Conservation (phyloP, 202 grass and related monocot species). For the Zizania palustris region DNA sequence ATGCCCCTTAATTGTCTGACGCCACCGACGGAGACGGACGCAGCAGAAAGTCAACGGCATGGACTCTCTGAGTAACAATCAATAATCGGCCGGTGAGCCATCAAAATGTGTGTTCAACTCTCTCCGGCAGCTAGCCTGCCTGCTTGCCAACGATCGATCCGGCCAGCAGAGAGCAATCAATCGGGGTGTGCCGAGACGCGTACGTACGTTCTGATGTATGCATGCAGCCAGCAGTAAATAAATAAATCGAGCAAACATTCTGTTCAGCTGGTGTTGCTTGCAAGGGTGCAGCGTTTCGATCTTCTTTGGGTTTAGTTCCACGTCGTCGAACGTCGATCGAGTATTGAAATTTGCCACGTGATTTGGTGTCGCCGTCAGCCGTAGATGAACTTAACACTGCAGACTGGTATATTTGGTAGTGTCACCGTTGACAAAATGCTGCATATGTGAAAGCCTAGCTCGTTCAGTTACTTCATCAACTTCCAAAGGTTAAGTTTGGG, state of each 20-base stretch:
- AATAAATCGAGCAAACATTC: not conserved
- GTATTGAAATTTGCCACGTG: too few species aligned
- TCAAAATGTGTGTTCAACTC: not conserved
- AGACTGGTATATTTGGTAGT: too few species aligned
- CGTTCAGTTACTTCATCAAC: not conserved
- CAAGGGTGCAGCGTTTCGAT: conserved; percentile 6
- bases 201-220: not conserved
- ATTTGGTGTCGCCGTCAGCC: too few species aligned
- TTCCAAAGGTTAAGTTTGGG: conserved; percentile 24
- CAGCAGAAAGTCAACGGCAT: not conserved
- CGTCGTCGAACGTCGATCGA: too few species aligned
- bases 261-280: conserved; percentile 7
- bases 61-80: not conserved
- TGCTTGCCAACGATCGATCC: not conserved
- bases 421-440: conserved; percentile 35
- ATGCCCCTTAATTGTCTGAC: not conserved
- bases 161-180: too few species aligned
- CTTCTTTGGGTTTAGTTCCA: not conserved
- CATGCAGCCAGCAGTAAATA: too few species aligned
- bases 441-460: not conserved
- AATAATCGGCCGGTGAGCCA: too few species aligned
- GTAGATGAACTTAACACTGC: too few species aligned
- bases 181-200: too few species aligned
- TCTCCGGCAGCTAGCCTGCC: not conserved
- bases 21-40: not conserved